Conservation (phyloP, 331 rosid species). For the Dryas integrifolia region DNA sequence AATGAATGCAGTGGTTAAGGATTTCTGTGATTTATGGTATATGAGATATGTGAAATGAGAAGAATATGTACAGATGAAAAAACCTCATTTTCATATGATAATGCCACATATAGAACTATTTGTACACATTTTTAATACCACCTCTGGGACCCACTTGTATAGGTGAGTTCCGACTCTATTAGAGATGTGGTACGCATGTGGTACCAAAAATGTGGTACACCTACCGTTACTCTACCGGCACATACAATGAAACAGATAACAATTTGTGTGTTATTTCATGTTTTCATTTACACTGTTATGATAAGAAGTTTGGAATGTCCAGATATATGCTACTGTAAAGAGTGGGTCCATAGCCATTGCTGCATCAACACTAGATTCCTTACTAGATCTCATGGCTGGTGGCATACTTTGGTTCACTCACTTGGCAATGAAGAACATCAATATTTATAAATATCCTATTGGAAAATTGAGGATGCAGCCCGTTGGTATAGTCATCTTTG, state of each 20-base stretch:
- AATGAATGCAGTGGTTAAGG: not conserved
- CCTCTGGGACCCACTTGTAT: no score
- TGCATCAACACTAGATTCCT: conserved; percentile 91
- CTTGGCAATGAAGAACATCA: conserved; percentile 71
- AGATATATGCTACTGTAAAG: conserved; percentile 80
- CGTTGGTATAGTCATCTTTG: conserved; percentile 88
- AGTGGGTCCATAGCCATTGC: conserved; percentile 97
- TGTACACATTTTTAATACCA: no score
- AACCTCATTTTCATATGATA: no score
- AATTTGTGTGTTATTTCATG: not conserved
- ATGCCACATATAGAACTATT: no score
- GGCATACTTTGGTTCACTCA: conserved; percentile 94
- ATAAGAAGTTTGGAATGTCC: conserved; percentile 9
- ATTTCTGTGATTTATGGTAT: no score
- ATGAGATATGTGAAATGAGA: not conserved
- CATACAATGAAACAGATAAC: not conserved
- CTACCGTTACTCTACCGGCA: no score
- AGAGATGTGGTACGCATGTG: no score
- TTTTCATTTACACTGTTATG: not conserved
- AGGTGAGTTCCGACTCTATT: no score
- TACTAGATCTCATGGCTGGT: conserved; percentile 95
- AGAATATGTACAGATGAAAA: not conserved
- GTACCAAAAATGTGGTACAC: no score
- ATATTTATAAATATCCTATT: conserved; percentile 73
- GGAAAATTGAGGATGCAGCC: conserved; percentile 95